phyloP scores from a whole-genome alignment of 805 yeast species.

The Wickerhamomyces canadensis region DNA sequence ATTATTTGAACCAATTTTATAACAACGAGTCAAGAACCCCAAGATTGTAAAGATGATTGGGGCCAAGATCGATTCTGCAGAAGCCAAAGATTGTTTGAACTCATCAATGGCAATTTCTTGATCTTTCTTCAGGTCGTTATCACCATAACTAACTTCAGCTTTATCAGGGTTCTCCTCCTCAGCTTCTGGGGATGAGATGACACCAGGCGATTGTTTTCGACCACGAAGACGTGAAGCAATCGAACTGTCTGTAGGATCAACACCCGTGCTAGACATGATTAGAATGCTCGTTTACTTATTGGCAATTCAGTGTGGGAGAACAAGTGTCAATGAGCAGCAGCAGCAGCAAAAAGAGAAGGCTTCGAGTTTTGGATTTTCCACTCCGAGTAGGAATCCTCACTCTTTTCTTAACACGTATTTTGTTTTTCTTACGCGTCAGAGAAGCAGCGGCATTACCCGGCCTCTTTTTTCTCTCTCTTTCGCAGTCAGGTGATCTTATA shows the following conservation, averaged over 20 bases:
- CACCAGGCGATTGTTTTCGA: background rate
- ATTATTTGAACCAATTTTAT: constrained; percentile 63
- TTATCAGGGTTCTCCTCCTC: background rate
- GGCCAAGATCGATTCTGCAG: constrained; percentile 34
- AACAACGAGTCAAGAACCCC: constrained; percentile 71
- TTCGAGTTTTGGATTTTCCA: no score
- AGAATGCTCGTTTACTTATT: no score
- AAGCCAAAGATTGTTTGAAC: constrained; percentile 14
- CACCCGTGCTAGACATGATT: constrained; percentile 1
- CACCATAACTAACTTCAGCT: constrained; percentile 1
- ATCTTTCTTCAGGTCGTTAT: constrained; percentile 17
- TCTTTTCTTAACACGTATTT: background rate
- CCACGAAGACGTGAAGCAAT: constrained; percentile 1
- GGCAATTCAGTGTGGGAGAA: no score
- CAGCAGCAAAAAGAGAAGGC: no score
- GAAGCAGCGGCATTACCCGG: background rate
- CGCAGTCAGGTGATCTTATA: no score
- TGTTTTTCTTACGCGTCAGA: background rate
- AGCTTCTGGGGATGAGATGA: background rate
- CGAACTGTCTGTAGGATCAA: background rate
- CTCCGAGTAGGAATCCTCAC: no score
- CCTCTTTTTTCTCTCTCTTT: no score
- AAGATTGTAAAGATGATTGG: constrained; percentile 63
- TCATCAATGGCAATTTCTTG: constrained; percentile 13
- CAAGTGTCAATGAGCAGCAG: no score